Conservation (phyloP, 1,284 basidiomycete genomes). For the Rhodotorula mucilaginosa region DNA sequence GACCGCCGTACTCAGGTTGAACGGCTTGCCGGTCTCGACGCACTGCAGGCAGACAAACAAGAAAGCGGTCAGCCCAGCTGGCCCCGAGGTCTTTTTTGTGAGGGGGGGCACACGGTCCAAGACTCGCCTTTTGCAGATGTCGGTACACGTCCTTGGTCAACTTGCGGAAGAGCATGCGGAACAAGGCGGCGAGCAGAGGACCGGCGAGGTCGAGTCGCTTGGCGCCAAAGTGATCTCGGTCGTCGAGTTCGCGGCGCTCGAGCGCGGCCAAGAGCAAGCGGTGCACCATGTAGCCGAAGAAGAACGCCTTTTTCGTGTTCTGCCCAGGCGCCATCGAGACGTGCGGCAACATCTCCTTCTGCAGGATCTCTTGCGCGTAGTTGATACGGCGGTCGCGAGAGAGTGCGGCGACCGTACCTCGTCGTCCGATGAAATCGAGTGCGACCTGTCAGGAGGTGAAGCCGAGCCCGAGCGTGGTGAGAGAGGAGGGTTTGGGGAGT, state of each 20-base stretch:
- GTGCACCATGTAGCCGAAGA: slow-evolving; percentile 99
- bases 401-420: slow-evolving; percentile 92
- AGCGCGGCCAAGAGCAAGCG: slow-evolving; percentile 87
- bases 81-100: no score
- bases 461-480: no score
- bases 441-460: slow-evolving; percentile 56
- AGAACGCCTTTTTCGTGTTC: slow-evolving; percentile 98
- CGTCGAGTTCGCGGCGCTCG: slow-evolving; percentile 92
- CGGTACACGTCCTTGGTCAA: slow-evolving; percentile 96
- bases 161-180: slow-evolving; percentile 97
- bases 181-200: slow-evolving; percentile 88
- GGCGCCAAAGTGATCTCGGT: slow-evolving; percentile 99
- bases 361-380: slow-evolving; percentile 95
- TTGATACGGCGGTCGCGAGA: slow-evolving; percentile 88
- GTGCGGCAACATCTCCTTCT: slow-evolving; percentile 98
- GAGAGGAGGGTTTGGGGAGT: no score
- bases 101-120: no score
- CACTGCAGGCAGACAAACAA: slow-evolving; percentile 59
- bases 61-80: slow-evolving; percentile 15
- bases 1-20: slow-evolving; percentile 86
- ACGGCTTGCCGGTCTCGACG: slow-evolving; percentile 94
- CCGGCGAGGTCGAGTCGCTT: slow-evolving; percentile 96
- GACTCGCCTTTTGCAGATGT: slow-evolving; percentile 82
- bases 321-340: slow-evolving; percentile 94
- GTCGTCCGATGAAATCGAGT: slow-evolving; percentile 96